These are phyloP conservation scores for Eudorina sp. DNA, from an alignment of 139 green algal genomes.

Conservation along the genomic window DNA sequence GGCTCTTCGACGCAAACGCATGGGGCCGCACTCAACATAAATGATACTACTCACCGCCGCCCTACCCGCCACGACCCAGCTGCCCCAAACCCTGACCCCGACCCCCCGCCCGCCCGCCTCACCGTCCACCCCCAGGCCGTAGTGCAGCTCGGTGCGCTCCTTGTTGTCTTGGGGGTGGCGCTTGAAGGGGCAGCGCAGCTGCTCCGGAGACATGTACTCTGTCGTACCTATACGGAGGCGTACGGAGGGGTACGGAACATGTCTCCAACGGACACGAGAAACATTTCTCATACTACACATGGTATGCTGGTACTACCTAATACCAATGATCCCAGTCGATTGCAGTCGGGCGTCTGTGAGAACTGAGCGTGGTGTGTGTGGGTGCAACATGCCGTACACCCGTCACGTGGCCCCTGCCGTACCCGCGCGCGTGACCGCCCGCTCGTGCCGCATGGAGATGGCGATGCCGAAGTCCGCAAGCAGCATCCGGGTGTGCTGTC, in stretches of 20 bases:
- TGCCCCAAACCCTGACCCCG: neutral
- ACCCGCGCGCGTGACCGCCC: slow-evolving; percentile 66
- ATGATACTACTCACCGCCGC: too few relatives aligned
- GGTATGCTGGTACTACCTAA: too few relatives aligned
- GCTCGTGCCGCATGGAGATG: slow-evolving; percentile 58
- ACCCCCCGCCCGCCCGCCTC: neutral
- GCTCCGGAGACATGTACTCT: slow-evolving; percentile 72
- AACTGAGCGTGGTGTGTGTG: too few relatives aligned
- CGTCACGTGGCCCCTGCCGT: too few relatives aligned
- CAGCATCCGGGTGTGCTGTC: slow-evolving; percentile 51
- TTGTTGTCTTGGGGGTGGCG: slow-evolving; percentile 68
- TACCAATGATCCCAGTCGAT: too few relatives aligned
- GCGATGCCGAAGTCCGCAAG: slow-evolving; percentile 71
- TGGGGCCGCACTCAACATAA: too few relatives aligned
- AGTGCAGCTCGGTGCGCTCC: slow-evolving; percentile 59
- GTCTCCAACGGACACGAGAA: too few relatives aligned
- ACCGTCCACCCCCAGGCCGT: slow-evolving; percentile 44
- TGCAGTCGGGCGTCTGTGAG: too few relatives aligned
- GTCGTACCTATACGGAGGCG: slow-evolving; percentile 26
- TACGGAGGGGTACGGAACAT: too few relatives aligned
- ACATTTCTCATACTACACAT: too few relatives aligned
- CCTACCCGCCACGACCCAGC: neutral
- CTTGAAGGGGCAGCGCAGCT: slow-evolving; percentile 70
- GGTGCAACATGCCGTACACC: too few relatives aligned
- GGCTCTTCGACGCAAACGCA: too few relatives aligned